These are phyloP conservation scores for Kodamaea sp. DNA, from an alignment of 1,139 yeast species.

Conservation along the genomic window DNA sequence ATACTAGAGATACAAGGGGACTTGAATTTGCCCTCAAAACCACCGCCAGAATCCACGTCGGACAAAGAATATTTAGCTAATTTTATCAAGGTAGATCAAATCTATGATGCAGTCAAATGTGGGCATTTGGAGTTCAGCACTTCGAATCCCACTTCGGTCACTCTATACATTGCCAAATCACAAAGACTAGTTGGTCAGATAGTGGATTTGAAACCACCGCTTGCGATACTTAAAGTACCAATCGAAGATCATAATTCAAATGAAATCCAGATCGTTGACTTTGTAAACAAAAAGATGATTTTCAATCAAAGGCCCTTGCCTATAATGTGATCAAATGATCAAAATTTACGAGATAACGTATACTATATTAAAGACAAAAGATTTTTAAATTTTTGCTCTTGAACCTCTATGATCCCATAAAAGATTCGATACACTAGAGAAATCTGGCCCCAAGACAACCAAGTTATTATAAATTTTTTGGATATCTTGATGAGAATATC, in stretches of 20 bases:
- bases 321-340: slow-evolving; percentile 47
- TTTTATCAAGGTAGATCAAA: slow-evolving; percentile 33
- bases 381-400: slow-evolving; percentile 13
- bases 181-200: slow-evolving; percentile 62
- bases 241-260: slow-evolving; percentile 16
- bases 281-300: slow-evolving; percentile 52
- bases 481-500: slow-evolving; percentile 49
- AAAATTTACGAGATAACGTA: not conserved
- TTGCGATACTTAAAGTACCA: slow-evolving; percentile 54
- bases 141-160: slow-evolving; percentile 41
- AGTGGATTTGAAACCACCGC: slow-evolving; percentile 54
- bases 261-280: slow-evolving; percentile 50
- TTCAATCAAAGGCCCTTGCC: slow-evolving; percentile 70
- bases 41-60: slow-evolving; percentile 22
- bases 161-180: slow-evolving; percentile 59
- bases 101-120: slow-evolving; percentile 51
- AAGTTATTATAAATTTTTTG: slow-evolving; percentile 44
- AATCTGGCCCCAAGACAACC: slow-evolving; percentile 25
- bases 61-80: slow-evolving; percentile 23
- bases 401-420: slow-evolving; percentile 26
- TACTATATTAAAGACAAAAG: not conserved
- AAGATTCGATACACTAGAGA: slow-evolving; percentile 18
- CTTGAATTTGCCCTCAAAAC: slow-evolving; percentile 47
- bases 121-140: slow-evolving; percentile 56
- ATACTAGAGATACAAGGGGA: slow-evolving; percentile 73